These are phyloP conservation scores for Aristolochia californica DNA, from an alignment of 164 flowering plant species.

Conservation along the genomic window DNA sequence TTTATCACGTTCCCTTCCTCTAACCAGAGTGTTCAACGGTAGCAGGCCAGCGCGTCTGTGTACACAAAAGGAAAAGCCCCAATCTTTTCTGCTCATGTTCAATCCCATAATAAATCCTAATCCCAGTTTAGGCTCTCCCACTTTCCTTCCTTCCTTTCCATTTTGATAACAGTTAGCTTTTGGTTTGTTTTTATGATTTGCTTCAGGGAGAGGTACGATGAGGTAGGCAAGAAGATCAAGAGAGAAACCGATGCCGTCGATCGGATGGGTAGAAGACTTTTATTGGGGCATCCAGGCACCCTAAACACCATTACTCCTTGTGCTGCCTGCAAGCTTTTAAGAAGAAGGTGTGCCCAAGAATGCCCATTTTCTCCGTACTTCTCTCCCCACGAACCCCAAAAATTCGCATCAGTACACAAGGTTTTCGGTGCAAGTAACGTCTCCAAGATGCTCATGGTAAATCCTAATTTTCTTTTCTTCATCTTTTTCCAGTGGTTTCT, in stretches of 20 bases:
- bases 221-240: constrained; percentile 73
- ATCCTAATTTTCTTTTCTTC: constrained; percentile 3
- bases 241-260: constrained; percentile 51
- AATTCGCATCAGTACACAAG: constrained; percentile 89
- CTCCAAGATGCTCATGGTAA: constrained; percentile 88
- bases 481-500: neutral
- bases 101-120: neutral
- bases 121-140: neutral
- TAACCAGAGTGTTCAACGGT: too few relatives aligned
- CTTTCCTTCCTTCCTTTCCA: neutral
- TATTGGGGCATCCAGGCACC: constrained; percentile 56
- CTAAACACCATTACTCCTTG: constrained; percentile 80
- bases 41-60: neutral
- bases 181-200: neutral
- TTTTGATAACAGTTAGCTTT: neutral
- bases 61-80: neutral
- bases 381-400: constrained; percentile 93
- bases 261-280: constrained; percentile 56
- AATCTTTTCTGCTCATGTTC: neutral
- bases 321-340: constrained; percentile 90
- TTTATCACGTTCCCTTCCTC: constrained; percentile 5
- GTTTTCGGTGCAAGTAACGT: constrained; percentile 98
- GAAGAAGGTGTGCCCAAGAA: constrained; percentile 81
- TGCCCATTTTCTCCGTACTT: constrained; percentile 96
- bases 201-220: constrained; percentile 58